Evolutionary conservation across 805 yeast species (phyloP), one percentile per base, ranked within the genome.

Genomic region (Osmozyma mogii): DNA sequence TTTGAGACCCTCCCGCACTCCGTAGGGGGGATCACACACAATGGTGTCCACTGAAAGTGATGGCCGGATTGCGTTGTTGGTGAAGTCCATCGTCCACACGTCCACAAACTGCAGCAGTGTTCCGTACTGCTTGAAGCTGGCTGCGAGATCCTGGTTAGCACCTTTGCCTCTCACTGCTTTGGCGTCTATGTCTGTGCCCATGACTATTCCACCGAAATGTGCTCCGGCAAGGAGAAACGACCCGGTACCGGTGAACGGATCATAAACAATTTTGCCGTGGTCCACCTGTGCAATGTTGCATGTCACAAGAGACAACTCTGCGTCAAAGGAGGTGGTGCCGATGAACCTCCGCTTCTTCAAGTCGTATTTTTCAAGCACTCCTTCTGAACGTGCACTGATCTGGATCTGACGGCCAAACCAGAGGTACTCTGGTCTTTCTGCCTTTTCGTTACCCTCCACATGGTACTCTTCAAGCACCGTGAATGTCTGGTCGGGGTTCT

Each of bases 191-290:
- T 92, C 98, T 0, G 95, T 78, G 0, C 97, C 97, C 23, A 82
- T 57, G 0, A 84, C 72, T 7, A 76, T 44, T 0, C 89, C 92
- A 2, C 95, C 95, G 52, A 73, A 85, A 39, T 79, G 72, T 0
- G 88, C 84, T 9, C 87, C 94, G 1, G 96, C 88, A 1, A 85
- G 80, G 22, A 89, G 61, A 48, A 92, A 92, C 13, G 96, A 84
- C 0, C 98, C 98, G 0, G 98, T 92, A 0, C 98, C 98, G 3
- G 84, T 85, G 58, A 92, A 92, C 15, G 98, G 98, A 55, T 92
- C 98, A 49, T 84, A 89, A 49, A 82, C 72, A 3, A 87, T 48
- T 31, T 76, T 70, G 0, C 79, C 81, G 0, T 68, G 63, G 21
- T 53, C 64, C 9, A 80, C 84, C 38, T 82, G 87, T 0, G 83